phyloP scores from a whole-genome alignment of 1,139 yeast genomes.

The Tardiomyces digboiensis region DNA sequence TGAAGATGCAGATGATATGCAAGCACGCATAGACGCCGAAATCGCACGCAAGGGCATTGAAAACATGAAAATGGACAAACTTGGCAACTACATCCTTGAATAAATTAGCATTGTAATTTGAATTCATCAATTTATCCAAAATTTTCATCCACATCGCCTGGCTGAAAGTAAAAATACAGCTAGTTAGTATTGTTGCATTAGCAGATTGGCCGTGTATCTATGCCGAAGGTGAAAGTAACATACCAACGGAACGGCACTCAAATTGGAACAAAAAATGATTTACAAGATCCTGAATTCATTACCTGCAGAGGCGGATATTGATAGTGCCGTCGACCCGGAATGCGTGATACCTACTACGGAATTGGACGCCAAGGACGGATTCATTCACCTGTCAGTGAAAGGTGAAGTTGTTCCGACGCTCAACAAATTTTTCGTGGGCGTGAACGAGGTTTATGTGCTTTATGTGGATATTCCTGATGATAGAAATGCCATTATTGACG shows the following conservation, averaged over 20 bases:
- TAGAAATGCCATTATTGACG: conserved; percentile 11
- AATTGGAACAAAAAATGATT: conserved; percentile 16
- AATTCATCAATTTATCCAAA: no score
- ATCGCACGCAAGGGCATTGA: conserved; percentile 53
- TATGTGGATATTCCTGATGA: conserved; percentile 17
- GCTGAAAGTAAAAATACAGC: no score
- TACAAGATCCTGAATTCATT: conserved; percentile 19
- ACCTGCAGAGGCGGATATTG: conserved; percentile 19
- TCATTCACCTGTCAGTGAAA: conserved; percentile 20
- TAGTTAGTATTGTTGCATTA: no score
- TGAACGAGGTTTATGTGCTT: conserved; percentile 15
- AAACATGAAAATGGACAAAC: conserved; percentile 67
- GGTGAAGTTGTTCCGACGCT: conserved; percentile 19
- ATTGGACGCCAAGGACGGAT: conserved; percentile 22
- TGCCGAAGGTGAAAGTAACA: background rate
- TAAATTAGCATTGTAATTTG: no score
- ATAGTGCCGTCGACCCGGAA: conserved; percentile 14
- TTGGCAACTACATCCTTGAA: conserved; percentile 70
- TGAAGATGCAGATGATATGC: conserved; percentile 26
- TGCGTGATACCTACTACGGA: conserved; percentile 19
- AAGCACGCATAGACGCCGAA: conserved; percentile 21
- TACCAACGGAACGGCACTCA: no score
- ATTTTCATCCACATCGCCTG: no score
- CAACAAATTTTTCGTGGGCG: conserved; percentile 13
- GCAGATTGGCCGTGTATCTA: background rate